Conservation (phyloP, 257 asterid species). For the Solanum verrucosum region DNA sequence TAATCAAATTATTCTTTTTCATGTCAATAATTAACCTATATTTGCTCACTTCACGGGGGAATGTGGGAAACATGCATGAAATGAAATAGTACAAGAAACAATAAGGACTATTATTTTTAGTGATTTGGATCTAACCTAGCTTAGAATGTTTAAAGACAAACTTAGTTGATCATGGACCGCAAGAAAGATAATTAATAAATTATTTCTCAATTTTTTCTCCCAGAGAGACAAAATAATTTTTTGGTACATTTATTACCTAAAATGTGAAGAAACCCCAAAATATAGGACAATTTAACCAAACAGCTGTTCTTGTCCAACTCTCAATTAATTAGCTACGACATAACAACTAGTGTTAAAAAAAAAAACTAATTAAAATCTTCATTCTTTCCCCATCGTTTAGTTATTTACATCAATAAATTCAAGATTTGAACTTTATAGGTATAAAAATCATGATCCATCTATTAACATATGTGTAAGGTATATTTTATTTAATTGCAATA, state of each 20-base stretch:
- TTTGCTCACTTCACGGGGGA: neutral
- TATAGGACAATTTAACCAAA: neutral
- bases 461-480: neutral
- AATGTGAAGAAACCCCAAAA: neutral
- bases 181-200: neutral
- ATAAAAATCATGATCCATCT: neutral
- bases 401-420: too few species aligned
- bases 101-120: neutral
- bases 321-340: neutral
- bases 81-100: neutral
- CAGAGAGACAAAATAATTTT: neutral
- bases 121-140: neutral
- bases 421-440: neutral
- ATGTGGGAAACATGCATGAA: neutral
- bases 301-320: neutral
- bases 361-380: neutral
- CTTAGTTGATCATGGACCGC: neutral
- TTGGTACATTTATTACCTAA: neutral
- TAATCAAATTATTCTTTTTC: neutral
- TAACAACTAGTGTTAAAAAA: neutral
- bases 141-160: neutral
- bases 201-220: neutral
- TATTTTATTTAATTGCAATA: neutral
- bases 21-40: neutral
- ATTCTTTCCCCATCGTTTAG: neutral